A percentile compares a stretch with the other conserved stretches of the same genome.
Evolutionary conservation across 2,329 filamentous ascomycete species (phyloP).

Genomic region (Aspergillus costaricaensis): DNA sequence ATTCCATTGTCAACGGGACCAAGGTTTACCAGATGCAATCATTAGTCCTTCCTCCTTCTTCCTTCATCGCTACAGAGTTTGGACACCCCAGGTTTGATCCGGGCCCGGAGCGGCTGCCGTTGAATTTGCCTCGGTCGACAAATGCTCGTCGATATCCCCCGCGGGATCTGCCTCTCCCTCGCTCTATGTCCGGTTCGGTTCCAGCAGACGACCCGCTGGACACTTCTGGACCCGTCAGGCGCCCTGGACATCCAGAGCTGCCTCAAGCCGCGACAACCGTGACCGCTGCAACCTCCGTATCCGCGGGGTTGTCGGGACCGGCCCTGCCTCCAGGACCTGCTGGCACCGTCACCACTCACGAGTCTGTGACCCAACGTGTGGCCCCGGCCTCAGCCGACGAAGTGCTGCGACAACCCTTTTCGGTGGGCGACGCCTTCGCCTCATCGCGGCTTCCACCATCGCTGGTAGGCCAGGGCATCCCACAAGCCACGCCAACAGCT

Average conservation of each 20-base stretch:
- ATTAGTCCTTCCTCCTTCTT: constrained; percentile 42
- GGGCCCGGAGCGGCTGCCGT: constrained; percentile 37
- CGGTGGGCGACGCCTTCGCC: constrained; percentile 23
- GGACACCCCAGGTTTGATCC: constrained; percentile 38
- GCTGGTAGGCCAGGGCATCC: constrained; percentile 22
- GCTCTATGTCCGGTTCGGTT: constrained; percentile 49
- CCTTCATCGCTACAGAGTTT: constrained; percentile 40
- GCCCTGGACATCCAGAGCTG: constrained; percentile 33
- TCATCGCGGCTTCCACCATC: constrained; percentile 21
- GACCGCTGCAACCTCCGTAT: constrained; percentile 11
- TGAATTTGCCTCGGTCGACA: constrained; percentile 37
- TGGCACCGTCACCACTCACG: constrained; percentile 16
- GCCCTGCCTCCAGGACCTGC: constrained; percentile 20
- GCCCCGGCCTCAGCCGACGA: constrained; percentile 18
- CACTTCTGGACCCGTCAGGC: constrained; percentile 38
- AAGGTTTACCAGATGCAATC: constrained; percentile 42
- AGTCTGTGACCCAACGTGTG: constrained; percentile 20
- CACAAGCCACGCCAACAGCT: constrained; percentile 23
- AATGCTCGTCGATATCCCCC: constrained; percentile 43
- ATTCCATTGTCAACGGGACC: constrained; percentile 14
- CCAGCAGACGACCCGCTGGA: constrained; percentile 40
- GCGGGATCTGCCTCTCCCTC: constrained; percentile 42
- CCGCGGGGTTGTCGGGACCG: constrained; percentile 13
- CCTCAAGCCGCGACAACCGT: constrained; percentile 26
- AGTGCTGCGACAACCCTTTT: constrained; percentile 19